Conservation (phyloP, 805 yeast species). For the Kazachstania bromeliacearum region DNA sequence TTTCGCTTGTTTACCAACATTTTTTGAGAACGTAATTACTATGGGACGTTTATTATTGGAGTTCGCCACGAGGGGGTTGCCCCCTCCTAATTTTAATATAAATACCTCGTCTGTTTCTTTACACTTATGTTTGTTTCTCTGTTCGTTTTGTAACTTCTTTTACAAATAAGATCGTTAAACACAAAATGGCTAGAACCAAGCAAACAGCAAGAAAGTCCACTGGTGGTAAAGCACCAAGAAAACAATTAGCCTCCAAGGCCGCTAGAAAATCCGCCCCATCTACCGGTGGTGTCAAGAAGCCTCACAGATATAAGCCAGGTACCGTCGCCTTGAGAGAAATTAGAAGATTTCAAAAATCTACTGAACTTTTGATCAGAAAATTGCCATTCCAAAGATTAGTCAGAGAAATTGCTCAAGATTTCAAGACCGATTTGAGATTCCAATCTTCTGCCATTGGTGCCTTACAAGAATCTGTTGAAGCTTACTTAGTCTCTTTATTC, state of each 20-base stretch:
- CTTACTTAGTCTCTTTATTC: conserved; percentile 88
- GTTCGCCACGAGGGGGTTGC: not conserved
- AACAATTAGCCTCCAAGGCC: conserved; percentile 84
- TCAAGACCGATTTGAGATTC: conserved; percentile 89
- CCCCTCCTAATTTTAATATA: not conserved
- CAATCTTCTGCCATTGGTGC: conserved; percentile 97
- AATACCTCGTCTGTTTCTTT: not conserved
- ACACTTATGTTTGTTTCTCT: not conserved
- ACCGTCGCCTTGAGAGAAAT: conserved; percentile 94
- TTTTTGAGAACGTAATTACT: not conserved
- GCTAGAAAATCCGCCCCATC: conserved; percentile 92
- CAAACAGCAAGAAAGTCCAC: conserved; percentile 93
- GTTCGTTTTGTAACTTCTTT: not conserved
- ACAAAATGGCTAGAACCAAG: conserved; percentile 77
- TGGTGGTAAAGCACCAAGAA: conserved; percentile 96
- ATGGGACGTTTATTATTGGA: conserved; percentile 1
- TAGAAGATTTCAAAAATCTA: conserved; percentile 94
- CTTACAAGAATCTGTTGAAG: conserved; percentile 96
- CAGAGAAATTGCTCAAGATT: conserved; percentile 91
- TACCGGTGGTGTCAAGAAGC: conserved; percentile 88
- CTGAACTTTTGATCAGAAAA: conserved; percentile 90
- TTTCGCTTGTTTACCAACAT: conserved; percentile 11
- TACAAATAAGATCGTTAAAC: not conserved
- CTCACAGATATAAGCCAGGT: conserved; percentile 97
- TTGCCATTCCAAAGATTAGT: conserved; percentile 96